Base-by-base conservation (phyloP, 306 rosid species). In the Gastrolobium bilobum region DNA sequence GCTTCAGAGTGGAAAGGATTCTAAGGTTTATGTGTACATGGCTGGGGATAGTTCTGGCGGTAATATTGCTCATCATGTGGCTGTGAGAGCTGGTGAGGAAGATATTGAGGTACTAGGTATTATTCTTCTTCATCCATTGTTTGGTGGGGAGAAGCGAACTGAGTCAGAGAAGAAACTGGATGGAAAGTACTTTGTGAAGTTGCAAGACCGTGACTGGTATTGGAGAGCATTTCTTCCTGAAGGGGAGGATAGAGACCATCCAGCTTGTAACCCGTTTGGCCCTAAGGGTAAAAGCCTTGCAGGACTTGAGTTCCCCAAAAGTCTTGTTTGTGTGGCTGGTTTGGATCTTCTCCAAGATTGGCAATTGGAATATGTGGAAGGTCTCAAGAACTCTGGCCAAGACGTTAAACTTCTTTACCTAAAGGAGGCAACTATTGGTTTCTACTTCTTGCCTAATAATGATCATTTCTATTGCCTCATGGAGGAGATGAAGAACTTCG, bases 1-100 rank as follows among this genome's bases (percentile, higher is more conserved):
- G 98, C 96, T 93, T 68, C 90, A 83, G 56, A 91, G 97, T 47
- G 98, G 97, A 53, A 84, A 86, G 79, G 93, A 93, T 63, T 87
- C 91, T 2, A 88, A 89, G 76, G 98, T 93, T 65, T 37, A 90
- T 77, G 93, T 90, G 1, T 93, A 87, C 84, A 35, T 93, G 73
- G 97, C 95, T 0, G 98, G 98, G 2, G 98, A 93, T 78, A 93
- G 98, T 60, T 91, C 97, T 4, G 98, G 95, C 1, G 98, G 98
- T 3, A 91, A 93, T 48, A 93, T 91, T 78, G 93, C 90, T 54
- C 98, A 91, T 77, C 95, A 91, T 72, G 97, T 93, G 4, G 93
- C 93, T 0, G 88, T 57, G 4, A 86, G 84, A 71, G 97, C 97
- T 4, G 93, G 93, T 0, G 88, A 87, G 66, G 89, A 78, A 52